Evolutionary conservation across 176 grass and related monocot species (phyloP).

Genomic region (Oryza glumipatula): DNA sequence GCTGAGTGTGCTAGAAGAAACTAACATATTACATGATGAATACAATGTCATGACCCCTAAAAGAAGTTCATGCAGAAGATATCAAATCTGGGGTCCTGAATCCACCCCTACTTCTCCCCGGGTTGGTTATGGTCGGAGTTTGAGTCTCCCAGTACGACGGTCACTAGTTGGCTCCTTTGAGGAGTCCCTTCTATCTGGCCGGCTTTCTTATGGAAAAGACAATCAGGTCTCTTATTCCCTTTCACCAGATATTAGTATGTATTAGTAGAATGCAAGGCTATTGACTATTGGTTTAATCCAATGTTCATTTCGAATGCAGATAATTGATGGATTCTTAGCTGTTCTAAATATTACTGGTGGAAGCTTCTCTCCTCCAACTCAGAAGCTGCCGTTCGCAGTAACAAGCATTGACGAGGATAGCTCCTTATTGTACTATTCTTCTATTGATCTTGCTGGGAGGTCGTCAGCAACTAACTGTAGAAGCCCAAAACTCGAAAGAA

Average conservation of each 20-base stretch:
- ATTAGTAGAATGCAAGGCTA: background rate
- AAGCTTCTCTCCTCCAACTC: slow-evolving; percentile 75
- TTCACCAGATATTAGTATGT: background rate
- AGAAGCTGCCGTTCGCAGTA: slow-evolving; percentile 91
- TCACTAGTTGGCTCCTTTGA: slow-evolving; percentile 95
- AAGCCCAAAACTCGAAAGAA: slow-evolving; percentile 61
- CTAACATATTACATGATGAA: slow-evolving; percentile 67
- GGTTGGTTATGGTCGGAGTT: slow-evolving; percentile 51
- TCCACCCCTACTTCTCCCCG: slow-evolving; percentile 46
- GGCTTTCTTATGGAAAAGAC: slow-evolving; percentile 84
- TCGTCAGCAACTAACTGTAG: slow-evolving; percentile 56
- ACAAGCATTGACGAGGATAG: slow-evolving; percentile 84
- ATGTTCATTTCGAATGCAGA: slow-evolving; percentile 55
- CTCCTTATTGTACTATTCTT: slow-evolving; percentile 93
- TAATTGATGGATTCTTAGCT: slow-evolving; percentile 89
- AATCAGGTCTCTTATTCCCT: slow-evolving; percentile 67
- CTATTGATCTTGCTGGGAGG: slow-evolving; percentile 79
- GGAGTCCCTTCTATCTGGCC: slow-evolving; percentile 93
- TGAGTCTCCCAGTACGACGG: slow-evolving; percentile 62
- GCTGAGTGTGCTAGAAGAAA: slow-evolving; percentile 38
- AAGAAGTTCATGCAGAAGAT: slow-evolving; percentile 46
- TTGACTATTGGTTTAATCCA: slow-evolving; percentile 40
- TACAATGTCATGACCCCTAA: slow-evolving; percentile 60
- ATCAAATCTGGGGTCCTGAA: slow-evolving; percentile 41
- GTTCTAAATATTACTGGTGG: slow-evolving; percentile 82